Percentiles rank a stretch among this genome's conserved stretches.
Conservation (phyloP, 768 basidiomycete genomes). For the Boletus sp. region DNA sequence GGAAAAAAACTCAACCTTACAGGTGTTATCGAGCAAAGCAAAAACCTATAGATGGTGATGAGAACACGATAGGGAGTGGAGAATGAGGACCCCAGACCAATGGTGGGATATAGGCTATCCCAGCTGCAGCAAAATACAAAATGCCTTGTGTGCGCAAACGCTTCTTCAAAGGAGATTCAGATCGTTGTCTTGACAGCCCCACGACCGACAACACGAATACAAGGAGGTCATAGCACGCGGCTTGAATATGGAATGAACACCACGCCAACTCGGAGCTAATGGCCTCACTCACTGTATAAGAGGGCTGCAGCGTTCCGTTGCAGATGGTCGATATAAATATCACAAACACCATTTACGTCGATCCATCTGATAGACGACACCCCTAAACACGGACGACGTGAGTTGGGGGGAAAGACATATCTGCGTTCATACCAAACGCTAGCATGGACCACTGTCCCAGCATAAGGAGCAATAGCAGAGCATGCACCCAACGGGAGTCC, state of each 20-base stretch:
- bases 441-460: slow-evolving; percentile 23
- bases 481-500: slow-evolving; percentile 6
- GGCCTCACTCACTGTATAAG: slow-evolving; percentile 15
- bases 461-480: slow-evolving; percentile 9
- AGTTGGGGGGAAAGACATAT: neutral
- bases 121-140: slow-evolving; percentile 12
- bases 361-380: neutral
- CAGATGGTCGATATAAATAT: neutral
- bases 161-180: slow-evolving; percentile 12
- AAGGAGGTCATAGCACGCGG: slow-evolving; percentile 17
- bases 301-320: neutral
- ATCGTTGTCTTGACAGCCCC: slow-evolving; percentile 12
- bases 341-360: neutral
- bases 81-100: neutral
- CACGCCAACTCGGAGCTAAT: neutral
- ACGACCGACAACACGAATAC: slow-evolving; percentile 17
- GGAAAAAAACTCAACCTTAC: slow-evolving; percentile 1
- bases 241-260: slow-evolving; percentile 8
- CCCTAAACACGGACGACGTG: slow-evolving; percentile 2
- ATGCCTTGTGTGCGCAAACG: slow-evolving; percentile 19
- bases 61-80: neutral
- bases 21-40: neutral
- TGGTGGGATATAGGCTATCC: slow-evolving; percentile 13
- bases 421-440: slow-evolving; percentile 3
- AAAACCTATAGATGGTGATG: slow-evolving; percentile 5